Conservation (phyloP, 805 yeast species). For the Candida taoyuanica region DNA sequence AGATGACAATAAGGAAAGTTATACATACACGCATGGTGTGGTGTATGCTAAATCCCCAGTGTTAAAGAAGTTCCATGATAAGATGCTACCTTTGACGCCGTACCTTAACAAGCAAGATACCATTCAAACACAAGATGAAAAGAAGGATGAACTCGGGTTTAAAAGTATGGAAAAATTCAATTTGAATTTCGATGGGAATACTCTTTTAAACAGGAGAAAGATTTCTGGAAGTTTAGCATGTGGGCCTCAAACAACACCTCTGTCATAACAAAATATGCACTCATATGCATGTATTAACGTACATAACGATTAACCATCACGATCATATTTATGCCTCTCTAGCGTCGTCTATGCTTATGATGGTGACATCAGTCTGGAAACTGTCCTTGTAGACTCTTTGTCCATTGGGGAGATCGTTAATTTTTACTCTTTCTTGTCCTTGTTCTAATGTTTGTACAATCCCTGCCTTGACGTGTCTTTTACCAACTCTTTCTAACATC, state of each 20-base stretch:
- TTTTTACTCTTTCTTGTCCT: constrained; percentile 47
- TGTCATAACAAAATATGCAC: no score
- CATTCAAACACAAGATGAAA: no score
- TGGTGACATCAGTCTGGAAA: constrained; percentile 23
- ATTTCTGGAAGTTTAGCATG: constrained; percentile 17
- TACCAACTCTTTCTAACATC: constrained; percentile 56
- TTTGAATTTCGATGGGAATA: constrained; percentile 25
- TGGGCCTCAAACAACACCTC: constrained; percentile 13
- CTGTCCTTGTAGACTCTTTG: constrained; percentile 23
- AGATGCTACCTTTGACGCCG: constrained; percentile 19
- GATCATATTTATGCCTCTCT: constrained; percentile 11
- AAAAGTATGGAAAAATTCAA: constrained; percentile 22
- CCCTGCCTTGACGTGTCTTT: constrained; percentile 61
- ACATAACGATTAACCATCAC: not conserved
- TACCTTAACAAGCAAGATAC: constrained; percentile 11
- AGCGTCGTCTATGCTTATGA: constrained; percentile 24
- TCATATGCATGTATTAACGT: no score
- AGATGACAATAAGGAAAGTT: constrained; percentile 7
- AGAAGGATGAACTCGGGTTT: constrained; percentile 10
- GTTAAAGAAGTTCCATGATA: constrained; percentile 18
- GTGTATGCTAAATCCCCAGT: constrained; percentile 17
- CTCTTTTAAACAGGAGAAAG: constrained; percentile 26
- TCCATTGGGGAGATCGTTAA: constrained; percentile 67
- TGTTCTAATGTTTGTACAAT: constrained; percentile 41
- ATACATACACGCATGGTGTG: constrained; percentile 11